phyloP scores from a whole-genome alignment of 2,329 filamentous ascomycete species.

The Purpureocillium takamizusanense region DNA sequence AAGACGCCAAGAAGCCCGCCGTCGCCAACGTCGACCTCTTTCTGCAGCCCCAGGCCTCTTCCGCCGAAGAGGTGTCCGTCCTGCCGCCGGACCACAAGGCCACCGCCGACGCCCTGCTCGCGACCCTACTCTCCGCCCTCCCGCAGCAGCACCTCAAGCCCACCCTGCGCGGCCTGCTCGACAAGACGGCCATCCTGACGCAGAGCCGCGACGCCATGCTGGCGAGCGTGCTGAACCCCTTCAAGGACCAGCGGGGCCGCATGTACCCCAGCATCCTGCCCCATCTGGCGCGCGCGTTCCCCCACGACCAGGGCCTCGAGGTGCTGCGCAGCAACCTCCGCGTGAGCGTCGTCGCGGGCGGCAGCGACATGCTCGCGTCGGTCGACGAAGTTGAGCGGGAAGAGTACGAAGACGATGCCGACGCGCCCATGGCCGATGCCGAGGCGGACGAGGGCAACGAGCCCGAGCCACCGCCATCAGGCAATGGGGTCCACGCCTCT shows the following conservation, averaged over 20 bases:
- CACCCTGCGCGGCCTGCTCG: slow-evolving; percentile 63
- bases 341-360: slow-evolving; percentile 18
- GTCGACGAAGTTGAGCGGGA: slow-evolving; percentile 28
- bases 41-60: slow-evolving; percentile 33
- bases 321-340: slow-evolving; percentile 55
- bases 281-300: slow-evolving; percentile 60
- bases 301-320: slow-evolving; percentile 58
- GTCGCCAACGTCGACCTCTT: slow-evolving; percentile 65
- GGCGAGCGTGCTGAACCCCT: slow-evolving; percentile 73
- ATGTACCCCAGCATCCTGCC: slow-evolving; percentile 70
- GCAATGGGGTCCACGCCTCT: slow-evolving; percentile 9
- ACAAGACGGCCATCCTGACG: slow-evolving; percentile 70
- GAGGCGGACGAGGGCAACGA: slow-evolving; percentile 5
- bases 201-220: slow-evolving; percentile 64
- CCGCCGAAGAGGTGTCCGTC: slow-evolving; percentile 19
- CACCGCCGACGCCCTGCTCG: slow-evolving; percentile 55
- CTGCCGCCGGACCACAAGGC: slow-evolving; percentile 37
- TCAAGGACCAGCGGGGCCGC: slow-evolving; percentile 52
- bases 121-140: slow-evolving; percentile 51
- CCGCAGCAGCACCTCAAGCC: slow-evolving; percentile 61
- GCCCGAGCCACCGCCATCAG: not conserved
- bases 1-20: slow-evolving; percentile 28
- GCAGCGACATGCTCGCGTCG: slow-evolving; percentile 16
- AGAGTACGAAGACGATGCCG: slow-evolving; percentile 26
- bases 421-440: slow-evolving; percentile 17